phyloP scores from a whole-genome alignment of 2,329 filamentous ascomycete species.

The Penicillium rolfsii region DNA sequence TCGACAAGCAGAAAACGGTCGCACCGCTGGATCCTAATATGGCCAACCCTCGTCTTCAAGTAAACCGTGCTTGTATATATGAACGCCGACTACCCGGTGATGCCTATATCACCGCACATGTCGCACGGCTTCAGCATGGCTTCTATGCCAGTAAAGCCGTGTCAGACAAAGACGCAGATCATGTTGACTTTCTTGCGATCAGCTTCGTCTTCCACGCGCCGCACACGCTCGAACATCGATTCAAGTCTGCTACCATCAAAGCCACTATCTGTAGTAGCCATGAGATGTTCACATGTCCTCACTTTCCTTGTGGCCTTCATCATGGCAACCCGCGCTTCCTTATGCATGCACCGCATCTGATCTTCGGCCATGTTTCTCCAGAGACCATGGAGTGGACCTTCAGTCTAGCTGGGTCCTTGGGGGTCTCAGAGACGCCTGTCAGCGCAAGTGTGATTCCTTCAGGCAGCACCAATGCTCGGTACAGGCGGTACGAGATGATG shows the following conservation, averaged over 20 bases:
- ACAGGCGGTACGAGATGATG: slow-evolving; percentile 55
- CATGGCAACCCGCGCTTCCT: slow-evolving; percentile 48
- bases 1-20: slow-evolving; percentile 14
- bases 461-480: slow-evolving; percentile 46
- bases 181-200: slow-evolving; percentile 55
- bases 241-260: slow-evolving; percentile 52
- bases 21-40: slow-evolving; percentile 40
- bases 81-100: slow-evolving; percentile 54
- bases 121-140: slow-evolving; percentile 55
- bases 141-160: slow-evolving; percentile 49
- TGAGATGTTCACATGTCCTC: slow-evolving; percentile 7
- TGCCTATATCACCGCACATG: slow-evolving; percentile 55
- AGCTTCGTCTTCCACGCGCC: slow-evolving; percentile 56
- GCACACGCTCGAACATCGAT: slow-evolving; percentile 48
- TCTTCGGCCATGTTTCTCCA: slow-evolving; percentile 53
- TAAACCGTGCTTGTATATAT: slow-evolving; percentile 52
- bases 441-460: slow-evolving; percentile 48
- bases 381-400: slow-evolving; percentile 55
- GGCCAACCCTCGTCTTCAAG: slow-evolving; percentile 40
- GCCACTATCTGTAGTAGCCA: slow-evolving; percentile 34
- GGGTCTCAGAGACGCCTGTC: slow-evolving; percentile 51
- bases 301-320: slow-evolving; percentile 14
- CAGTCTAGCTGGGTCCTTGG: slow-evolving; percentile 51
- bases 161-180: slow-evolving; percentile 47
- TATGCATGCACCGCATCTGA: slow-evolving; percentile 55